A percentile compares a stretch with the other conserved stretches of the same genome.
phyloP scores from a whole-genome alignment of 495 filamentous ascomycete species.

The Clohesyomyces aquaticus region DNA sequence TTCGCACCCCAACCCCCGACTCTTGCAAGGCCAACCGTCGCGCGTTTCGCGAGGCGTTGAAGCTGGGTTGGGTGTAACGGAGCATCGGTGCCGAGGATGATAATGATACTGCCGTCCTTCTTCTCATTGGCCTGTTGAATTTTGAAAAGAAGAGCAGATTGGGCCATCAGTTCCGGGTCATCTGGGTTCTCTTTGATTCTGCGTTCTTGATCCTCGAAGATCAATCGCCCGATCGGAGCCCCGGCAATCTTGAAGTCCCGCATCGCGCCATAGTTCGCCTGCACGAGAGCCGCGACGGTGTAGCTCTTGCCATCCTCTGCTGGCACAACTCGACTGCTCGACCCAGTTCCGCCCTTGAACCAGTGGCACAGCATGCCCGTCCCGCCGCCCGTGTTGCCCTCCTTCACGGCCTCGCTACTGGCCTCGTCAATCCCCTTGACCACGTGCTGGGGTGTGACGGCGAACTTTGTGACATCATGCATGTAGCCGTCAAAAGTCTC shows the following conservation, averaged over 20 bases:
- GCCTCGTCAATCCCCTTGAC: slow-evolving; percentile 52
- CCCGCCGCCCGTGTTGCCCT: slow-evolving; percentile 58
- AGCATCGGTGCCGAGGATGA: slow-evolving; percentile 57
- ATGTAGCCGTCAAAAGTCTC: slow-evolving; percentile 59
- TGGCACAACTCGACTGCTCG: slow-evolving; percentile 51
- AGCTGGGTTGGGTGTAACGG: slow-evolving; percentile 57
- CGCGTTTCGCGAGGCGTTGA: slow-evolving; percentile 57
- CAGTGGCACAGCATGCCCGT: slow-evolving; percentile 58
- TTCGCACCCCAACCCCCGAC: slow-evolving; percentile 57
- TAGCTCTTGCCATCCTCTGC: slow-evolving; percentile 47
- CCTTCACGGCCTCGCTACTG: slow-evolving; percentile 48
- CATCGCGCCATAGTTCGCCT: slow-evolving; percentile 56
- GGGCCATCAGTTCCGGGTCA: slow-evolving; percentile 29
- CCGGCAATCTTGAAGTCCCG: slow-evolving; percentile 54
- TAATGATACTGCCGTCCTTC: slow-evolving; percentile 61
- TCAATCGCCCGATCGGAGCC: slow-evolving; percentile 53
- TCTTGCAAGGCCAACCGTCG: slow-evolving; percentile 55
- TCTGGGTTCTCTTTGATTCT: slow-evolving; percentile 39
- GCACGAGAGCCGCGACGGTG: slow-evolving; percentile 56
- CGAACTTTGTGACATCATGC: slow-evolving; percentile 52
- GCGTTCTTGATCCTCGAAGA: slow-evolving; percentile 47
- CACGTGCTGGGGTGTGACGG: slow-evolving; percentile 51
- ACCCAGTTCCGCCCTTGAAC: slow-evolving; percentile 59
- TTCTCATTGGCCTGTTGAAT: slow-evolving; percentile 40
- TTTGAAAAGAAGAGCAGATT: slow-evolving; percentile 21